phyloP scores from a whole-genome alignment of 2,329 filamentous ascomycete genomes.

The Exophiala sp. region DNA sequence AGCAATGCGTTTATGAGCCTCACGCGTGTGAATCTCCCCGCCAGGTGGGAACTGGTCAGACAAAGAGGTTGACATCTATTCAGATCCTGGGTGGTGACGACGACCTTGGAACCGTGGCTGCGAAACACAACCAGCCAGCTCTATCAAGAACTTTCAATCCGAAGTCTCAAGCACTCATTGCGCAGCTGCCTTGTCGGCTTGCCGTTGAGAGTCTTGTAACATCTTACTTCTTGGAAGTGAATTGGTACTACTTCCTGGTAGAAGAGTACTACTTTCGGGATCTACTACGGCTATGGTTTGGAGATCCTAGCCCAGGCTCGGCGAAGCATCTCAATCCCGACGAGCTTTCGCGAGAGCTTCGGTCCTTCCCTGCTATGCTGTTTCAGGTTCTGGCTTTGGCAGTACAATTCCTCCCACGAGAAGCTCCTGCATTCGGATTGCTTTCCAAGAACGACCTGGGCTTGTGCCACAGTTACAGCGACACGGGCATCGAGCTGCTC shows the following conservation, averaged over 20 bases:
- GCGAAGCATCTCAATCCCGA: background rate
- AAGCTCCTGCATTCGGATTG: background rate
- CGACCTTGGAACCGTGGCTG: background rate
- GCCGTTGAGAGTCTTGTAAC: background rate
- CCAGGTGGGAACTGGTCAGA: too few species aligned
- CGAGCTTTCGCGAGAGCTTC: background rate
- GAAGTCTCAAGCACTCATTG: background rate
- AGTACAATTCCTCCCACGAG: constrained; percentile 1
- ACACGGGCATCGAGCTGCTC: constrained; percentile 1
- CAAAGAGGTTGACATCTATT: too few species aligned
- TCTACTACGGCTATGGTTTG: background rate
- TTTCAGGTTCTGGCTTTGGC: constrained; percentile 7
- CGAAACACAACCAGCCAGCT: background rate
- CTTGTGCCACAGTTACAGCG: constrained; percentile 1
- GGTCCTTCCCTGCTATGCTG: constrained; percentile 3
- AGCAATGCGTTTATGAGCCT: background rate
- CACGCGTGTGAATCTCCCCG: background rate
- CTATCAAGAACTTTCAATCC: background rate
- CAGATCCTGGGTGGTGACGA: background rate
- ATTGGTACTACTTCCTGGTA: background rate
- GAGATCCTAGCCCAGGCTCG: background rate
- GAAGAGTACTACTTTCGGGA: background rate
- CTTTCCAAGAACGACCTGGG: background rate
- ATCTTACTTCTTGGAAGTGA: background rate
- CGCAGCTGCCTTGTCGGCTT: background rate